phyloP scores from a whole-genome alignment of 257 asterid species.

The Solanum piurae region DNA sequence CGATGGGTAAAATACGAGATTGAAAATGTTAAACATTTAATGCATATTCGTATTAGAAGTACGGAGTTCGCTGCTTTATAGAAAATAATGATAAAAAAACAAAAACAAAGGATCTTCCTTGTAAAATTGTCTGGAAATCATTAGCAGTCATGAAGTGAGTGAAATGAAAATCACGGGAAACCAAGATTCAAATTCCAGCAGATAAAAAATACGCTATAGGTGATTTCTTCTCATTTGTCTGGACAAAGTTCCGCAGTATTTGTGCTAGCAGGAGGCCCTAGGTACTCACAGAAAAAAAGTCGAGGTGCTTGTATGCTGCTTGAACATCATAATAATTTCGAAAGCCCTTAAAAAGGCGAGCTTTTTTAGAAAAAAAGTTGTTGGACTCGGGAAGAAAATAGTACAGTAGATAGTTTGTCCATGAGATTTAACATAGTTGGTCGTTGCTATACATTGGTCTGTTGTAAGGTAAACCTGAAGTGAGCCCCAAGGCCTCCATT shows the following conservation, averaged over 20 bases:
- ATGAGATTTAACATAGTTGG: neutral
- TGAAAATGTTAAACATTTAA: neutral
- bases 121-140: neutral
- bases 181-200: neutral
- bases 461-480: neutral
- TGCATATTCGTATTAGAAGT: neutral
- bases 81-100: neutral
- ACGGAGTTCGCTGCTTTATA: neutral
- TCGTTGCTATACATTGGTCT: neutral
- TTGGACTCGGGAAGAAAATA: neutral
- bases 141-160: neutral
- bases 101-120: neutral
- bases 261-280: neutral
- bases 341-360: neutral
- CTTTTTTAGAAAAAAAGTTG: neutral
- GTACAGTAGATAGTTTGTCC: neutral
- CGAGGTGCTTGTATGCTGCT: neutral
- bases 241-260: neutral
- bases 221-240: neutral
- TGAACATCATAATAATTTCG: neutral
- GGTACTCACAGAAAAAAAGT: neutral
- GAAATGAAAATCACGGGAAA: neutral
- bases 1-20: neutral
- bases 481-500: neutral
- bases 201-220: neutral